Base-by-base conservation (phyloP, 257 asterid species). In the Solanum paucissectum region DNA sequence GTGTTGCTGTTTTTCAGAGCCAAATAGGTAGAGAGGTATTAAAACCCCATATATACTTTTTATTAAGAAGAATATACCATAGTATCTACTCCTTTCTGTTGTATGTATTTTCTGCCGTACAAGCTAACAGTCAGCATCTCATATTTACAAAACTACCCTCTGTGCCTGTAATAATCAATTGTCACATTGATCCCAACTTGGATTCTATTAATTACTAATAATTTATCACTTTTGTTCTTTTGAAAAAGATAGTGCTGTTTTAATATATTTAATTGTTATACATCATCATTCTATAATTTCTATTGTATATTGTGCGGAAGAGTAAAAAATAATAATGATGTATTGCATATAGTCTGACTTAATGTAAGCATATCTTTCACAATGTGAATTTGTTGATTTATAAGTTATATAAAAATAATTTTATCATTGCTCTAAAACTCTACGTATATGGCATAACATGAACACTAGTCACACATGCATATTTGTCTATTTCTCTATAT, bases 21-120 rank as follows among this genome's bases (percentile, higher is more conserved):
- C 46, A 72, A 86, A 55, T 44, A 87, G 49, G 21, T 62, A 69
- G 75, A 84, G 52, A 0, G 42, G 27, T 81, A 81, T 29, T 29
- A 82, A 49, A 49, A 46, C 42, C 68, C 29, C 68, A 82, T 82
- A 46, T 82, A 46, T 82, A 81, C 85, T 46, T 29, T 18, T 82
- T 52, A 72, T 23, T 83, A 21, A 74, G 84, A 86, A 88, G 98
- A 91, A 95, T 95, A 95, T 95, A 87, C 96, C 93, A 86, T 85
- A 83, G 93, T 87, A 90, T 92, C 95, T 90, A 1, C 5, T 42
- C 11, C 46, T 16, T 58, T 60, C 20, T 34, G 29, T 69, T 32
- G n/a, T 33, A 32, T 72, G 38, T 29, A 69, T 69, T 18, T 52
- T 72, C 85, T 33, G 32, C 55, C 36, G 42, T 60, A 86, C 58